Conservation (phyloP, 768 basidiomycete species). For the Kwoniella dendrophila region DNA sequence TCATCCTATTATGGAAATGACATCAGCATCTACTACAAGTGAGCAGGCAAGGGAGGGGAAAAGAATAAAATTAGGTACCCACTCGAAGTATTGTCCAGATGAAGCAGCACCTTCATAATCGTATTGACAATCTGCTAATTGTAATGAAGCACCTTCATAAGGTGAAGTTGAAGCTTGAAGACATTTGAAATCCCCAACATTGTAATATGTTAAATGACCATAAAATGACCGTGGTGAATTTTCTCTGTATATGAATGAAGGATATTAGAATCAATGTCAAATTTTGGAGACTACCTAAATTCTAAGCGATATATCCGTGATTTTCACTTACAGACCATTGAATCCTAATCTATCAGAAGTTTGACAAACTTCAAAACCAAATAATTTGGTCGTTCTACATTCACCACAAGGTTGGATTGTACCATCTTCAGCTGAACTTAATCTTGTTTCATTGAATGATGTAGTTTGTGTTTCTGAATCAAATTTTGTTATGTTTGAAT, state of each 20-base stretch:
- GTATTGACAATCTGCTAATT: slow-evolving; percentile 24
- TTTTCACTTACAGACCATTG: slow-evolving; percentile 21
- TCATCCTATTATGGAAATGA: not conserved
- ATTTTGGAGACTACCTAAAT: too few species aligned
- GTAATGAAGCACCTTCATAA: slow-evolving; percentile 9
- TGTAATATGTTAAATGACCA: slow-evolving; percentile 26
- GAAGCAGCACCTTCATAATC: slow-evolving; percentile 20
- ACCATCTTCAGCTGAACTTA: slow-evolving; percentile 20
- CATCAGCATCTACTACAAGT: not conserved
- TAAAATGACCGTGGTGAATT: slow-evolving; percentile 26
- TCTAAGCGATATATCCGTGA: not conserved
- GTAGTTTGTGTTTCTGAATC: slow-evolving; percentile 15
- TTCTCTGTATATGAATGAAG: slow-evolving; percentile 1
- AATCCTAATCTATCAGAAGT: slow-evolving; percentile 16
- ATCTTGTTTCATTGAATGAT: slow-evolving; percentile 22
- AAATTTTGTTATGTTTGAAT: slow-evolving; percentile 25
- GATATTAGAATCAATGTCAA: too few species aligned
- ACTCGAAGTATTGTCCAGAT: slow-evolving; percentile 27
- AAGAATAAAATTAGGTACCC: too few species aligned
- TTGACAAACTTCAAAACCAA: slow-evolving; percentile 34
- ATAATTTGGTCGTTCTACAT: slow-evolving; percentile 29
- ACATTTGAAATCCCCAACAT: slow-evolving; percentile 21
- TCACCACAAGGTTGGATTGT: slow-evolving; percentile 27
- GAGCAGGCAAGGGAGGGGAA: not conserved
- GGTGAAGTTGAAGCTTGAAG: slow-evolving; percentile 11